Base-by-base conservation (phyloP, 108 stramenopile genomes). In the Bacterosira constricta region DNA sequence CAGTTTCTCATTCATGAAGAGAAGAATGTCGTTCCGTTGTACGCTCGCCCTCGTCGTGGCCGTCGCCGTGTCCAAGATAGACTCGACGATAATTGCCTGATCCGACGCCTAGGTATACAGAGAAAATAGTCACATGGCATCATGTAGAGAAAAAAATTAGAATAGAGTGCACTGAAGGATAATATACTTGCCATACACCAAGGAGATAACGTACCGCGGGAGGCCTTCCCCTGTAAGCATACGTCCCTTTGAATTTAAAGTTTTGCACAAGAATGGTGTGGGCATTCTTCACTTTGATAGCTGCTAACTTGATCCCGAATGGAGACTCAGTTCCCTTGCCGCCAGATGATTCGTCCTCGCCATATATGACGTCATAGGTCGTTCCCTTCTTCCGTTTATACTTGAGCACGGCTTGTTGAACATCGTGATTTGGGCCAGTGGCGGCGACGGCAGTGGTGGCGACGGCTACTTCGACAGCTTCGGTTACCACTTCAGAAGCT, bases 1-100 rank as follows among this genome's bases (percentile, higher is more conserved):
- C 55, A 56, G 15, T 35, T 21, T 8, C 13, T 56, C 55, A 35
- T 56, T 26, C 6, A 56, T 56, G 27, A 56, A 56, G 6, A 56
- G 21, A 18, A 56, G 21, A 6, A 56, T 9, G 21, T 56, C 55
- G 21, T 56, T 23, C 13, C 18, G 7, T 13, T 21, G 7, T 13
- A 56, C 55, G 6, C 21, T 12, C 55, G n/a, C 13, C 13, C 21
- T 56, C 9, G 32, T 56, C 21, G 15, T 18, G 17, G 26, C 6
- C 6, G 55, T 18, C 13, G 55, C 55, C 13, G 13, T 15, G 5
- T 30, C 55, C 20, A 56, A 34, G 4, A 56, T 6, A 4, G 29
- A 34, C 21, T 56, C 55, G 13, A 56, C 55, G 15, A 56, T 35
- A 15, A 56, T 25, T 18, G 55, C 55, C 26, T 13, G 21, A 15